Base-by-base conservation (phyloP, 768 basidiomycete species). In the Trametes cinnabarina region DNA sequence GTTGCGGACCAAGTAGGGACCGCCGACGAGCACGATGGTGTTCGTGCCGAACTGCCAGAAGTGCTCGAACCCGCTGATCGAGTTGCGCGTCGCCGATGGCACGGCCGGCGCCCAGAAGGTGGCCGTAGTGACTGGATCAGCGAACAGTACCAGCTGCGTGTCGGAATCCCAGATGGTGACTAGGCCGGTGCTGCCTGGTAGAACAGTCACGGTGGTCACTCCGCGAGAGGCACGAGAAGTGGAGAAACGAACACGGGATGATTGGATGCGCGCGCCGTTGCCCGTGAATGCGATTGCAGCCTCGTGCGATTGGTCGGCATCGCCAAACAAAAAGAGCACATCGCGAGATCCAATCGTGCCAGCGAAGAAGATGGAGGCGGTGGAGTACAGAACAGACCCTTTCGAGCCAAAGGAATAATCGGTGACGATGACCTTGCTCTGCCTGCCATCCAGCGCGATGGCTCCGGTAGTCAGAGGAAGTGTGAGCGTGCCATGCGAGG, bases 31-130 rank as follows among this genome's bases (percentile, higher is more conserved):
- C 23, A 88, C 76, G 11, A 86, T 82, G 3, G 77, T 68, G 63
- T 92, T 91, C 22, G 87, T 85, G 25, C 91, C 90, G 49, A 90
- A 73, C 51, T 83, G 77, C 86, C 87, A 92, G 76, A 77, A 92
- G 63, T 81, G 83, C 40, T 74, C 74, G 54, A 86, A 76, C 12
- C 78, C 74, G 26, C 48, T 28, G 9, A 54, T 19, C 37, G 57
- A 53, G 55, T 56, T 46, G 2, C 66, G 70, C 4, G 69, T 62
- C 6, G 67, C 61, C 0, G 73, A 71, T 5, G 84, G 70, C 41
- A 92, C 76, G 17, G 82, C 78, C 1, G 92, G 92, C 4, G 86
- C 77, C 85, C 88, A 94, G 75, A 91, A 90, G 0, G 85, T 86
- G 28, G 78, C 81, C 3, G 86, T 85, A 0, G 87, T 87, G 14